phyloP scores from a whole-genome alignment of 345 rosid genomes.

The Toxicodendron radicans region DNA sequence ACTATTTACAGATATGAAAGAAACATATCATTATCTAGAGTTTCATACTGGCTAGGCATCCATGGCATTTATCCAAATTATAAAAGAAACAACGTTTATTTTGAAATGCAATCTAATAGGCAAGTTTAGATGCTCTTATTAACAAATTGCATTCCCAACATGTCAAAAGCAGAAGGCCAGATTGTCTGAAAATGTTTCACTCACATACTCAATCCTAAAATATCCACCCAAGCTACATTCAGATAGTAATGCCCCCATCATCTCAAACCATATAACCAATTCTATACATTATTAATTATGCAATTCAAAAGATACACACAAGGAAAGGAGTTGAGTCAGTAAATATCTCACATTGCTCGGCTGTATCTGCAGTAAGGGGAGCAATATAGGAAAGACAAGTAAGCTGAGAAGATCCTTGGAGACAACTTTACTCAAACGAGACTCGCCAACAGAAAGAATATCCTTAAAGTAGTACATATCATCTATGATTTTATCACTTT shows the following conservation, averaged over 20 bases:
- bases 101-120: background rate
- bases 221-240: background rate
- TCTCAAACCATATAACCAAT: slow-evolving; percentile 5
- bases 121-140: background rate
- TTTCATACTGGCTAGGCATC: background rate
- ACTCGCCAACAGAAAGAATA: slow-evolving; percentile 48
- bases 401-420: slow-evolving; percentile 43
- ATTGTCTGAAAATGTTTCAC: background rate
- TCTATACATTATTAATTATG: background rate
- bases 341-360: slow-evolving; percentile 47
- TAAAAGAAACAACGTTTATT: background rate
- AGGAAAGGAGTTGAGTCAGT: slow-evolving; percentile 16
- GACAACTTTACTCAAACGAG: slow-evolving; percentile 46
- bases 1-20: slow-evolving; percentile 1
- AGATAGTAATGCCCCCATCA: background rate
- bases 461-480: slow-evolving; percentile 71
- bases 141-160: background rate
- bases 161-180: background rate
- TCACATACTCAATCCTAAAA: background rate
- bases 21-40: background rate
- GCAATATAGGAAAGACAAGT: slow-evolving; percentile 53
- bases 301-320: slow-evolving; percentile 11
- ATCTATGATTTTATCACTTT: slow-evolving; percentile 58
- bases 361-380: slow-evolving; percentile 39
- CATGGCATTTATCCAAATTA: background rate